phyloP scores from a whole-genome alignment of 2,329 filamentous ascomycete genomes.

The Botrytis tulipae region DNA sequence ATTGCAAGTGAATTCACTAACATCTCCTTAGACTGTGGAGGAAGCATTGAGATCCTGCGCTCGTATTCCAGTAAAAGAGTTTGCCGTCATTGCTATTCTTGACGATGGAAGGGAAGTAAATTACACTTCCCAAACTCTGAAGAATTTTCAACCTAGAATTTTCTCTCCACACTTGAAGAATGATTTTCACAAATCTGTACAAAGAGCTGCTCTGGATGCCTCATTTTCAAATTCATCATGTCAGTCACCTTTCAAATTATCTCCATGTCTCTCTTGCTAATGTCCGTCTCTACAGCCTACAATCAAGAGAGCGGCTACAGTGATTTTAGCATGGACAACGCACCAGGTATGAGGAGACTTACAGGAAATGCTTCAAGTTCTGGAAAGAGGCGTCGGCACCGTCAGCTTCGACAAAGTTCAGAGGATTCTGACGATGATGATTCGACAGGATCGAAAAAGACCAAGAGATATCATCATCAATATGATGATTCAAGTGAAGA shows the following conservation, averaged over 20 bases:
- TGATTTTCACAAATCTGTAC: conserved; percentile 25
- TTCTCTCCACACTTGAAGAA: conserved; percentile 26
- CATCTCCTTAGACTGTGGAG: conserved; percentile 28
- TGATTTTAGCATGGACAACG: conserved; percentile 27
- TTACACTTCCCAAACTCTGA: conserved; percentile 31
- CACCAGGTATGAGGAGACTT: conserved; percentile 23
- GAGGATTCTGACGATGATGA: conserved; percentile 33
- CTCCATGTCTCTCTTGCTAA: conserved; percentile 7
- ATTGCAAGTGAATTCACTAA: not conserved
- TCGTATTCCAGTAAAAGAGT: conserved; percentile 31
- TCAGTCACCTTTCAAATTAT: not conserved
- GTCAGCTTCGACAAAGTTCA: conserved; percentile 25
- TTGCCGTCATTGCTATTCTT: conserved; percentile 31
- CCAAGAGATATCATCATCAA: conserved; percentile 27
- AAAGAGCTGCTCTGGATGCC: conserved; percentile 19
- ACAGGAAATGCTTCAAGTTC: conserved; percentile 26
- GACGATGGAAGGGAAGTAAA: conserved; percentile 31
- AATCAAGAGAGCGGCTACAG: conserved; percentile 26
- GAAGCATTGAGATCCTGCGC: conserved; percentile 32
- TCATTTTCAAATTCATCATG: conserved; percentile 21
- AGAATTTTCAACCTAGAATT: conserved; percentile 26
- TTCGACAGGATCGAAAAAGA: conserved; percentile 25
- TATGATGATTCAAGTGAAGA: conserved; percentile 27
- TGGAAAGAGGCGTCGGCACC: conserved; percentile 21
- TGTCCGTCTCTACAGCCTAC: conserved; percentile 23